These are phyloP conservation scores for Kluyveromyces wickerhamii DNA, from an alignment of 805 yeast genomes.

Conservation along the genomic window DNA sequence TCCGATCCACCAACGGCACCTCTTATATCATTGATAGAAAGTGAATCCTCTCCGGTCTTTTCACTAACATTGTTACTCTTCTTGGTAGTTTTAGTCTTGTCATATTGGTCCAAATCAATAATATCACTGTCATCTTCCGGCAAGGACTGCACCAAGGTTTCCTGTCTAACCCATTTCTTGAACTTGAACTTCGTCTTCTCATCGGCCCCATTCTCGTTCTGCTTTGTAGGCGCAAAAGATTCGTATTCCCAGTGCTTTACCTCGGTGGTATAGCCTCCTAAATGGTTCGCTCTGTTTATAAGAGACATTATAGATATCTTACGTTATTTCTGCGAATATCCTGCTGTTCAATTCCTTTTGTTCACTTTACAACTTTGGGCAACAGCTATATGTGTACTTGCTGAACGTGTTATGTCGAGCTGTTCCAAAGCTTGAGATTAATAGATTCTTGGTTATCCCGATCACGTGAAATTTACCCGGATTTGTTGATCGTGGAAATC, in stretches of 20 bases:
- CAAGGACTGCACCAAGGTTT: conserved; percentile 6
- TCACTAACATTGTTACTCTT: conserved; percentile 9
- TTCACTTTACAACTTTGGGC: too few relatives aligned
- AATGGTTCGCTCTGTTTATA: conserved; percentile 20
- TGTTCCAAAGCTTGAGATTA: too few relatives aligned
- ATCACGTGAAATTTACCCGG: too few relatives aligned
- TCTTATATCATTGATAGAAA: conserved; percentile 42
- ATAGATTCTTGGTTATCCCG: too few relatives aligned
- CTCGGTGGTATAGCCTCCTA: conserved; percentile 13
- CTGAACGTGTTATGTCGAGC: too few relatives aligned
- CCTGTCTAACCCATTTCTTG: conserved; percentile 20
- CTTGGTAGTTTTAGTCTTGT: conserved; percentile 13
- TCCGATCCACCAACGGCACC: conserved; percentile 46
- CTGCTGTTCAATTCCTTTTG: too few relatives aligned
- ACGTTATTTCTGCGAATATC: too few relatives aligned
- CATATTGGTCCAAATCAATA: conserved; percentile 36
- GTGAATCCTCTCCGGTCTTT: conserved; percentile 12
- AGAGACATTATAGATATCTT: conserved; percentile 13
- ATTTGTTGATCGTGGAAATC: too few relatives aligned
- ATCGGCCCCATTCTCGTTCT: conserved; percentile 9
- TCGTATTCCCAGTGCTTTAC: conserved; percentile 27
- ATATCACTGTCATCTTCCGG: conserved; percentile 38
- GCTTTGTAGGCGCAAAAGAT: conserved; percentile 24
- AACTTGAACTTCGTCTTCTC: conserved; percentile 16
- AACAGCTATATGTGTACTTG: too few relatives aligned